A percentile compares a stretch with the other conserved stretches of the same genome.
Conservation (phyloP, 306 rosid species). For the Gynostemma pentaphyllum region DNA sequence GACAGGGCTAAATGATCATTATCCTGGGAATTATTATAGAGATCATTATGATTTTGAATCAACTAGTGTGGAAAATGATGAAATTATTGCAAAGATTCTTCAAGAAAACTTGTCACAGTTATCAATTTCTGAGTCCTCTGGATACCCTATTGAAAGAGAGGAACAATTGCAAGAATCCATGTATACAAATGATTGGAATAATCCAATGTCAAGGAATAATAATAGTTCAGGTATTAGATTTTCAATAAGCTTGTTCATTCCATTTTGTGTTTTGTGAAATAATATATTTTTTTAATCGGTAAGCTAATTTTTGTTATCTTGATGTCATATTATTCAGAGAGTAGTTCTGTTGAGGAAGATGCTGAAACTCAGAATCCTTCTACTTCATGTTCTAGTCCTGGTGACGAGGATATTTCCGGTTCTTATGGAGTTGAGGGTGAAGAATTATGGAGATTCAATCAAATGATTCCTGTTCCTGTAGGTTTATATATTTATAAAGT, state of each 20-base stretch:
- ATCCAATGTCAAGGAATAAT: conserved; percentile 35
- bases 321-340: conserved; percentile 24
- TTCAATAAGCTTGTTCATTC: conserved; percentile 3
- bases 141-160: conserved; percentile 30
- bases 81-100: conserved; percentile 58
- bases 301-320: conserved; percentile 8
- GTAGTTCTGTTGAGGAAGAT: conserved; percentile 24
- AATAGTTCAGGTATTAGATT: conserved; percentile 45
- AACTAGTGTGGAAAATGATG: conserved; percentile 62
- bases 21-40: conserved; percentile 31
- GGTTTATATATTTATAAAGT: conserved; percentile 21
- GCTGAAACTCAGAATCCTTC: conserved; percentile 29
- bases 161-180: conserved; percentile 31
- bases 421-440: conserved; percentile 45
- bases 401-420: conserved; percentile 21
- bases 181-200: conserved; percentile 40
- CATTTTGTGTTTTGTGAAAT: conserved; percentile 7
- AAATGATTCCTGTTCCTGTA: conserved; percentile 65
- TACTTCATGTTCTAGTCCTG: conserved; percentile 49
- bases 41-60: conserved; percentile 33
- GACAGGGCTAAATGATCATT: conserved; percentile 26
- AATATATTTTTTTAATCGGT: too few species aligned
- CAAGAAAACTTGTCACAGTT: conserved; percentile 67
- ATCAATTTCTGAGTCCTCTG: conserved; percentile 35
- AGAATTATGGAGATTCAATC: conserved; percentile 44